Conservation (phyloP, 2,329 filamentous ascomycete species). For the Bipolaris sorokiniana region DNA sequence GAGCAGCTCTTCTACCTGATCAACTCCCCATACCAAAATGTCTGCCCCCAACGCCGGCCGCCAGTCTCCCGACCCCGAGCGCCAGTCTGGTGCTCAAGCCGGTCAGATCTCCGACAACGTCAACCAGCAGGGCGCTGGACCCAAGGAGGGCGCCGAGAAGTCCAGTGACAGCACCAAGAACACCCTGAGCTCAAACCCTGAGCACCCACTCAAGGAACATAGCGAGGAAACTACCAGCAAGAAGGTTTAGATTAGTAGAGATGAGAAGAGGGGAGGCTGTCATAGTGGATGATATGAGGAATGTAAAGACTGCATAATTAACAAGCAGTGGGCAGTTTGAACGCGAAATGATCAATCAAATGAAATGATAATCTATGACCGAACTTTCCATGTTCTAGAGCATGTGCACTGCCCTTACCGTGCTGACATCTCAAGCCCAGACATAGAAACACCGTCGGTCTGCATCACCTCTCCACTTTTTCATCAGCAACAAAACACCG, state of each 20-base stretch:
- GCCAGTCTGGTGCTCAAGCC: constrained; percentile 69
- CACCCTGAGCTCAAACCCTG: constrained; percentile 66
- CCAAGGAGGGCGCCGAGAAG: constrained; percentile 55
- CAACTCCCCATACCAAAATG: constrained; percentile 55
- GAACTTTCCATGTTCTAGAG: no score
- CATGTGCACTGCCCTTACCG: no score
- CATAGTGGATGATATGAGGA: no score
- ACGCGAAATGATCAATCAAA: no score
- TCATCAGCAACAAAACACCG: no score
- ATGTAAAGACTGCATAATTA: no score
- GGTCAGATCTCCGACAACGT: constrained; percentile 64
- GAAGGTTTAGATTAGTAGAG: constrained; percentile 31
- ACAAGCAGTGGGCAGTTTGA: no score
- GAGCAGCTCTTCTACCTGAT: not conserved
- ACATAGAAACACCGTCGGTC: no score
- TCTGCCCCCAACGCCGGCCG: constrained; percentile 69
- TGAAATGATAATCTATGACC: no score
- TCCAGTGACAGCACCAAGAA: constrained; percentile 56
- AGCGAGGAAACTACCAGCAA: constrained; percentile 68
- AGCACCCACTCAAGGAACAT: constrained; percentile 66
- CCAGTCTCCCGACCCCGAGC: constrained; percentile 77
- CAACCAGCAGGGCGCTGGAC: constrained; percentile 57
- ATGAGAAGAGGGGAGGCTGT: not conserved
- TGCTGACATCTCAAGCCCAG: no score
- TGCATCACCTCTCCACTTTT: no score